Base-by-base conservation (phyloP, 805 yeast species). In the Saturnispora quitensis region DNA sequence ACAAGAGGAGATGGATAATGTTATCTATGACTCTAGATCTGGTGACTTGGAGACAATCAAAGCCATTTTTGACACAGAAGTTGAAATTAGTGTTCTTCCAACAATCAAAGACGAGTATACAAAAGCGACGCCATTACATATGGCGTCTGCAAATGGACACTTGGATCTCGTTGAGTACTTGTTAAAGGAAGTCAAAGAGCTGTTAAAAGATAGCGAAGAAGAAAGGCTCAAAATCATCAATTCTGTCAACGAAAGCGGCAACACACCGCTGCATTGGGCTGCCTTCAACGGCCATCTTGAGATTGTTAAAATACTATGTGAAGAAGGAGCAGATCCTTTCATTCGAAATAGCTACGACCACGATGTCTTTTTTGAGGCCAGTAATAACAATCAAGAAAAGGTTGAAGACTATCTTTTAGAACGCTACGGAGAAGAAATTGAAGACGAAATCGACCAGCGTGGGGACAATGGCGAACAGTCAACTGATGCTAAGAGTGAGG, bases 231-330 rank as follows among this genome's bases (percentile, higher is more conserved):
- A 58, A 15, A 66, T 77, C 40, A 74, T 81, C 18, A 76, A 79
- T 54, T 61, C 67, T 18, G 74, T 72, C 51, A 93, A 93, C 64
- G 85, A 80, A 47, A 80, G 85, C 20, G 99, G 98, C 2, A 93
- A 93, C 66, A 90, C 99, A 0, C 86, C 98, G 1, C 73, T 93
- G 56, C 98, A 93, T 66, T 93, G 99, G 99, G 97, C 98, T 0
- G 77, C 95, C 0, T 77, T 81, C 57, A 89, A 87, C 61, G 98
- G 97, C 1, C 89, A 89, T 60, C 66, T 88, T 52, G 82, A 77
- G 3, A 71, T 84, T 8, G 91, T 88, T 20, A 69, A 84, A 64
- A 60, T 78, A 12, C 70, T 93, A 43, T 82, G 91, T 66, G 91
- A 86, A 20, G 86, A 78, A 58, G 76, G 77, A 5, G 95, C 89